These are phyloP conservation scores for Adiantum capillusveneris DNA, from an alignment of 75 land plant genomes.

Conservation along the genomic window DNA sequence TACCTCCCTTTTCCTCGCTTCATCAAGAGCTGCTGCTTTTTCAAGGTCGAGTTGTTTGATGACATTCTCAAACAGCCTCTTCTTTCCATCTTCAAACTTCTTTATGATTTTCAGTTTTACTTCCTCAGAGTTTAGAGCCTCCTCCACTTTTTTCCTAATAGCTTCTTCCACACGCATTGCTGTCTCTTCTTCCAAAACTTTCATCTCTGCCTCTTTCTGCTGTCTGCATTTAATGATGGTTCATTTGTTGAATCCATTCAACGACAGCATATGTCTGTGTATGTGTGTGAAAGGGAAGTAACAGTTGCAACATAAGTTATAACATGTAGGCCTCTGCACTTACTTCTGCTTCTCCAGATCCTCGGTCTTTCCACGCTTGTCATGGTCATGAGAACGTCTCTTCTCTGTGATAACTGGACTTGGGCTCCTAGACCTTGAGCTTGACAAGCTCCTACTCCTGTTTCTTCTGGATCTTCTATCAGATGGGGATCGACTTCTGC, in stretches of 20 bases:
- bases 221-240: conserved; percentile 39
- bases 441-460: conserved; percentile 1
- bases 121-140: conserved; percentile 73
- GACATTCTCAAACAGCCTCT: conserved; percentile 68
- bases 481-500: conserved; percentile 19
- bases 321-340: no score
- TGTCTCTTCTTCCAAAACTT: conserved; percentile 88
- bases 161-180: conserved; percentile 87
- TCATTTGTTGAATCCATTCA: neutral
- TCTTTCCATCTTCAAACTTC: conserved; percentile 74
- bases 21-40: conserved; percentile 70
- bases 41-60: conserved; percentile 77
- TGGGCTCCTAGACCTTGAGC: conserved; percentile 1
- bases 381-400: neutral
- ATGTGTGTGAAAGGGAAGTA: no score
- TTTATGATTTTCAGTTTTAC: conserved; percentile 55
- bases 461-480: conserved; percentile 1
- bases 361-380: neutral
- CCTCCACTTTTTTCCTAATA: conserved; percentile 77
- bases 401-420: neutral
- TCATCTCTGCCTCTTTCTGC: conserved; percentile 85
- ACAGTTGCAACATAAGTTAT: no score
- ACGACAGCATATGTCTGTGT: no score
- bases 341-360: conserved; percentile 9
- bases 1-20: conserved; percentile 81